Evolutionary conservation across 2,329 filamentous ascomycete species (phyloP).

Genomic region (Rutstroemia sp.): DNA sequence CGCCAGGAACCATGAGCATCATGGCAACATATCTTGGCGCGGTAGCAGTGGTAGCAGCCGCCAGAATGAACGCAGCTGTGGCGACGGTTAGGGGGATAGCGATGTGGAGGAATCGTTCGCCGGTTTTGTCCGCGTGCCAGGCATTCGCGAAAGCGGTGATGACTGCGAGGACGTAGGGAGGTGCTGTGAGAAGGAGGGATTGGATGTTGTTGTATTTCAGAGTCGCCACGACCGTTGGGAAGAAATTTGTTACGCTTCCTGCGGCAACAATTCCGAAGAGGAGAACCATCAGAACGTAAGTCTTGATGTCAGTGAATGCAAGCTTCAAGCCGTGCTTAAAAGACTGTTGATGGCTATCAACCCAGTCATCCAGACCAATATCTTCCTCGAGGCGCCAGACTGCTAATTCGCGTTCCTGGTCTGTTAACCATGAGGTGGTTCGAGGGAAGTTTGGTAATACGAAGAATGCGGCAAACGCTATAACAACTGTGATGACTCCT

Average conservation of each 20-base stretch:
- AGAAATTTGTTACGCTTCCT: constrained; percentile 59
- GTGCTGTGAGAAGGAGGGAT: constrained; percentile 56
- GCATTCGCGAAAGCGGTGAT: constrained; percentile 58
- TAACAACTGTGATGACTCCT: constrained; percentile 53
- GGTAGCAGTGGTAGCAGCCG: constrained; percentile 51
- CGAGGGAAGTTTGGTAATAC: constrained; percentile 62
- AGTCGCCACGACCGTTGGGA: constrained; percentile 62
- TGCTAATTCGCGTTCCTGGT: constrained; percentile 50
- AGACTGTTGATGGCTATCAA: constrained; percentile 8
- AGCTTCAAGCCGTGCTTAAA: constrained; percentile 37
- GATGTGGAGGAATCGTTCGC: constrained; percentile 65
- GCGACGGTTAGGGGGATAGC: constrained; percentile 53
- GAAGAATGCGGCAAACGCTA: constrained; percentile 48
- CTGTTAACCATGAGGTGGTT: constrained; percentile 47
- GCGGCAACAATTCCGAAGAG: constrained; percentile 51
- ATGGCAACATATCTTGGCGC: constrained; percentile 62
- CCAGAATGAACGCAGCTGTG: constrained; percentile 59
- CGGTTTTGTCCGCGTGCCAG: constrained; percentile 63
- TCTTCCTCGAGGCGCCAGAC: constrained; percentile 54
- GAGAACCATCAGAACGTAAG: constrained; percentile 21
- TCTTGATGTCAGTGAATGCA: constrained; percentile 50
- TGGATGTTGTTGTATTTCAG: constrained; percentile 54
- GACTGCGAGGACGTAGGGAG: constrained; percentile 56
- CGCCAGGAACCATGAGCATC: constrained; percentile 61
- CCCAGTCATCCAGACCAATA: constrained; percentile 36